A percentile compares a stretch with the other conserved stretches of the same genome.
phyloP scores from a whole-genome alignment of 1,284 basidiomycete species.

The Cryptococcus neoformans region DNA sequence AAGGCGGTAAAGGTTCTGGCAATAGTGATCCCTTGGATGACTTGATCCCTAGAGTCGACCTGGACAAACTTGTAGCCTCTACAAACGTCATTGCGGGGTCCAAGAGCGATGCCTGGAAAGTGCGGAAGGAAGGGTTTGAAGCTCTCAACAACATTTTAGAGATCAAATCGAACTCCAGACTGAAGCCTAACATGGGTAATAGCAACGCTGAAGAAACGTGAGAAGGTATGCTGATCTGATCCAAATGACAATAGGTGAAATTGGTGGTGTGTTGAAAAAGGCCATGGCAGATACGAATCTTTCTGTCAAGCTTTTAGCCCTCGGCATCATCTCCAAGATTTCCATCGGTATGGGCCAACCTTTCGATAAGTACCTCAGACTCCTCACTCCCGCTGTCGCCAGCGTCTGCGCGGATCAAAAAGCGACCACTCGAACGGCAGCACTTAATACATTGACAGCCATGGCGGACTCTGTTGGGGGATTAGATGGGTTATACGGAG shows the following conservation, averaged over 20 bases:
- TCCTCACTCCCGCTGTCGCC: slow-evolving; percentile 73
- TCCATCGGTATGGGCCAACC: slow-evolving; percentile 92
- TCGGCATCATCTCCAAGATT: slow-evolving; percentile 86
- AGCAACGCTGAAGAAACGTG: background rate
- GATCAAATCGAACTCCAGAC: slow-evolving; percentile 82
- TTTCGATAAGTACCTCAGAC: slow-evolving; percentile 83
- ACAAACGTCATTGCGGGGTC: slow-evolving; percentile 76
- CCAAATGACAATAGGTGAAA: slow-evolving; percentile 63
- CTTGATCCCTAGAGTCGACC: slow-evolving; percentile 89
- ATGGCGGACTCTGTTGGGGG: slow-evolving; percentile 83
- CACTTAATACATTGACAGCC: slow-evolving; percentile 70
- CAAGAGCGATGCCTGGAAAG: slow-evolving; percentile 95
- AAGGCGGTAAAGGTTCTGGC: slow-evolving; percentile 48
- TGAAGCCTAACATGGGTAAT: slow-evolving; percentile 85
- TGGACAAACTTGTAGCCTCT: slow-evolving; percentile 82
- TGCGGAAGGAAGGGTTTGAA: slow-evolving; percentile 93
- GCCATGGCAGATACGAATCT: slow-evolving; percentile 92
- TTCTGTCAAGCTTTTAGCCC: slow-evolving; percentile 81
- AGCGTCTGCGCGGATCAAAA: slow-evolving; percentile 93
- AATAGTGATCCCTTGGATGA: slow-evolving; percentile 78
- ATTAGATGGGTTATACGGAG: slow-evolving; percentile 74
- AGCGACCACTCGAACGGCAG: slow-evolving; percentile 75
- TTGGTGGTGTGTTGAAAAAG: slow-evolving; percentile 81
- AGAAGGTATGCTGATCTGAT: slow-evolving; percentile 3
- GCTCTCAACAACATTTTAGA: slow-evolving; percentile 77